A percentile compares a stretch with the other conserved stretches of the same genome.
phyloP scores from a whole-genome alignment of 495 filamentous ascomycete genomes.

The Penicillium paradoxum region DNA sequence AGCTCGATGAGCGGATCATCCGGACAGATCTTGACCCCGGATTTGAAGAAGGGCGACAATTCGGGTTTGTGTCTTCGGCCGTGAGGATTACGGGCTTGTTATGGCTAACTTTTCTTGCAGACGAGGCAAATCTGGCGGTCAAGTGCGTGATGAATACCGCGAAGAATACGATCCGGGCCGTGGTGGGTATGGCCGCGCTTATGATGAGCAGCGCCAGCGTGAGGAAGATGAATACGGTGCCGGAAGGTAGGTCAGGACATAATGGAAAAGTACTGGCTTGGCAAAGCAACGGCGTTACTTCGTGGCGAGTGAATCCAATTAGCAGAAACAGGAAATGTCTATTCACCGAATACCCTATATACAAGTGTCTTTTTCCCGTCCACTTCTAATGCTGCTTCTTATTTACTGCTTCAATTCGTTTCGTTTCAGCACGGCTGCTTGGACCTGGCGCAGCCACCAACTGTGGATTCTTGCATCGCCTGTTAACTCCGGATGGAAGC shows the following conservation, averaged over 20 bases:
- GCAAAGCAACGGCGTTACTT: conserved; percentile 35
- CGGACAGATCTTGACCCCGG: conserved; percentile 95
- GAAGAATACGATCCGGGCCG: conserved; percentile 94
- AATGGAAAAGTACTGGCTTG: conserved; percentile 17
- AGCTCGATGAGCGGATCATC: conserved; percentile 94
- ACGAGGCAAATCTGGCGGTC: conserved; percentile 86
- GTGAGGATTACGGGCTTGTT: no score
- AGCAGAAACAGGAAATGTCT: conserved; percentile 22
- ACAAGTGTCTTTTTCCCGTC: conserved; percentile 15
- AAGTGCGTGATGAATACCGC: conserved; percentile 95
- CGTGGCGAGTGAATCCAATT: conserved; percentile 14
- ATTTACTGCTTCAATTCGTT: conserved; percentile 23
- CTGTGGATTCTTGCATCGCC: conserved; percentile 82
- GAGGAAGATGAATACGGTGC: conserved; percentile 50
- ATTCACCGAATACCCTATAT: conserved; percentile 26
- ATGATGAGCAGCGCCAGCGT: conserved; percentile 58
- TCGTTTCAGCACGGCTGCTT: conserved; percentile 30
- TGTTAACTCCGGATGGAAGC: conserved; percentile 95
- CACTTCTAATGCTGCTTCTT: conserved; percentile 8
- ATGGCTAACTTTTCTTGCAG: conserved; percentile 31
- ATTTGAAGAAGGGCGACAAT: conserved; percentile 93
- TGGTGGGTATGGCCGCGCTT: conserved; percentile 73
- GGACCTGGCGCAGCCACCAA: conserved; percentile 86
- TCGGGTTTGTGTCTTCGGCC: conserved; percentile 54
- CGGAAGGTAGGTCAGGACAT: conserved; percentile 36